Percentiles rank a stretch among this genome's conserved stretches.
Conservation (phyloP, 768 basidiomycete genomes). For the Daedaleopsis sinensis region DNA sequence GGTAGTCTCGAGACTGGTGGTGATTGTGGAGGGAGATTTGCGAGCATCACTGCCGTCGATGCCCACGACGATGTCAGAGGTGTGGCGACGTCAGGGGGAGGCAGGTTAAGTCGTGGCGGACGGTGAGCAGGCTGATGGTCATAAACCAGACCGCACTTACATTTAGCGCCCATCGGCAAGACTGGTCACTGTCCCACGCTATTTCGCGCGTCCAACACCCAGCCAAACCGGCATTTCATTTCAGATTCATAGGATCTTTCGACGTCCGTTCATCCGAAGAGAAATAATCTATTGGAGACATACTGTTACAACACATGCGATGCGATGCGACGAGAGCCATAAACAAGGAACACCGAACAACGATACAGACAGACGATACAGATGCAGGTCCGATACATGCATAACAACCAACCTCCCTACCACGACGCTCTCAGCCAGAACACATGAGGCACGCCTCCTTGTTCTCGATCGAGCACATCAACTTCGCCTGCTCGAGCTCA, state of each 20-base stretch:
- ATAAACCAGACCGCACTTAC: not conserved
- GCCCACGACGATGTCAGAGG: slow-evolving; percentile 15
- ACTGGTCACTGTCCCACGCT: not conserved
- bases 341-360: slow-evolving; percentile 4
- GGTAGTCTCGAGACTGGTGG: slow-evolving; percentile 17
- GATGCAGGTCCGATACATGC: slow-evolving; percentile 1
- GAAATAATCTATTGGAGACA: not conserved
- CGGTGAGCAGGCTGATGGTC: not conserved
- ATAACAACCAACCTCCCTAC: slow-evolving; percentile 3
- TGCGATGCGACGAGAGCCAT: slow-evolving; percentile 4
- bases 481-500: slow-evolving; percentile 79
- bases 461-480: slow-evolving; percentile 87
- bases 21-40: not conserved
- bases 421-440: slow-evolving; percentile 57
- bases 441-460: slow-evolving; percentile 96
- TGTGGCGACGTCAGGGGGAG: slow-evolving; percentile 2
- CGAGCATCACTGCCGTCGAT: slow-evolving; percentile 13
- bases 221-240: too few relatives aligned
- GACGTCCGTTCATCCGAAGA: not conserved
- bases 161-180: not conserved
- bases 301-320: slow-evolving; percentile 1
- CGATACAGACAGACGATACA: slow-evolving; percentile 7
- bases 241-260: too few relatives aligned
- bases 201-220: too few relatives aligned
- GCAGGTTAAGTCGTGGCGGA: not conserved